Evolutionary conservation across 345 rosid genomes (phyloP), one percentile per base, ranked within the genome.

Genomic region (Cardamine occulta): DNA sequence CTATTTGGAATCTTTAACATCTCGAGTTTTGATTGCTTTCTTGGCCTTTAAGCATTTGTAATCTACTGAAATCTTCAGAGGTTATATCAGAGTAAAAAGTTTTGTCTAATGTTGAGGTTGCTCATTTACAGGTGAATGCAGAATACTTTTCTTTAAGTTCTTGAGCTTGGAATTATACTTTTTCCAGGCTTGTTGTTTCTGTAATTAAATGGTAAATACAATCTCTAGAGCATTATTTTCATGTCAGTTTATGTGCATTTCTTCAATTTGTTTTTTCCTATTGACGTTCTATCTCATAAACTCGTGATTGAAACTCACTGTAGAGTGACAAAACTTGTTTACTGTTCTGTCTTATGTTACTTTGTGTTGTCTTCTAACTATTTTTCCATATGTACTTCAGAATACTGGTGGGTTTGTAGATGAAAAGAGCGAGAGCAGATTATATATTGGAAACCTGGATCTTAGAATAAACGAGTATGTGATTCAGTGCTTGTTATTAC

Each of bases 381-480:
- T 28, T 62, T 7, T 29, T 35, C 26, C 42, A 42, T 52, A 31
- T 63, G 17, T 7, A 39, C 28, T 85, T 82, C 89, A 93, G 97
- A 93, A 89, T 70, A 73, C 79, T 47, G 76, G 48, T 63, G 71
- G 77, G 73, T 80, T 79, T 60, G 37, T 74, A 15, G 94, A 84
- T 81, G 98, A 91, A 72, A 89, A 86, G 79, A 74, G 72, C 47
- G 94, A 86, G 70, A 85, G 84, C 82, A 88, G 94, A 74, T 84
- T 93, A 55, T 91, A 91, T 52, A 44, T 91, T 58, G 97, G 97
- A 48, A 93, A 93, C 79, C 89, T 93, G 35, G 98, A 91, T 78
- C 80, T 86, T 62, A 86, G 93, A 83, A 86, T 93, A 84, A 91
- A 93, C 21, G 98, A 93, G 97, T 91, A 84, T 81, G 94, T 61